Conservation (phyloP, 805 yeast species). For the Barnettozyma pratensis region DNA sequence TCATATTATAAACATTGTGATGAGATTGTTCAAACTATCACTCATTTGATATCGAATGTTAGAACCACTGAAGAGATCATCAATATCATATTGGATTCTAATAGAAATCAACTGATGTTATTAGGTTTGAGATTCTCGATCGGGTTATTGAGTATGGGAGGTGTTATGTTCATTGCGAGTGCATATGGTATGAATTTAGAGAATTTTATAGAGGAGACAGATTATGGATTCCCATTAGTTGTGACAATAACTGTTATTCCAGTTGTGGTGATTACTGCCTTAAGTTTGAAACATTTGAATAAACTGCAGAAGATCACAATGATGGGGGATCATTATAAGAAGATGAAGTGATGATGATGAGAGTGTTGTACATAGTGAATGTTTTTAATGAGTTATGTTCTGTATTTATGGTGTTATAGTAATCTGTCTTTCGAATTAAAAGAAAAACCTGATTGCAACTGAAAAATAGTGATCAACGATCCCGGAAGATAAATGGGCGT, state of each 20-base stretch:
- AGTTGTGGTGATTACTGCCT: slow-evolving; percentile 41
- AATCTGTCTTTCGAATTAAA: no score
- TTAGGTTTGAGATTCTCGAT: slow-evolving; percentile 79
- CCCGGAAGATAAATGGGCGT: no score
- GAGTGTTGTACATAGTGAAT: no score
- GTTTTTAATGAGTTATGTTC: no score
- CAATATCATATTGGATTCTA: slow-evolving; percentile 87
- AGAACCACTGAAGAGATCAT: slow-evolving; percentile 93
- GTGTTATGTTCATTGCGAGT: slow-evolving; percentile 76
- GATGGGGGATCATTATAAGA: slow-evolving; percentile 36
- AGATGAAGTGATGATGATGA: neutral
- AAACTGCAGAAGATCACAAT: slow-evolving; percentile 71
- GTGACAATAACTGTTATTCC: slow-evolving; percentile 36
- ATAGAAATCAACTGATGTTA: slow-evolving; percentile 88
- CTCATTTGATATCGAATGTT: slow-evolving; percentile 73
- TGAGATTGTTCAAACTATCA: slow-evolving; percentile 89
- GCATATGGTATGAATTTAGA: slow-evolving; percentile 94
- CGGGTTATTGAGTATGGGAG: slow-evolving; percentile 77
- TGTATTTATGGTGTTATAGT: no score
- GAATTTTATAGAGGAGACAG: slow-evolving; percentile 82
- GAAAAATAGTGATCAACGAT: no score
- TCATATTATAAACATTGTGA: slow-evolving; percentile 88
- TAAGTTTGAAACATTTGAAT: slow-evolving; percentile 53
- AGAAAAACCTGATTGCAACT: no score
- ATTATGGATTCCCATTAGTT: slow-evolving; percentile 60